phyloP scores from a whole-genome alignment of 257 asterid species.

The Nicotiana sylvestris region DNA sequence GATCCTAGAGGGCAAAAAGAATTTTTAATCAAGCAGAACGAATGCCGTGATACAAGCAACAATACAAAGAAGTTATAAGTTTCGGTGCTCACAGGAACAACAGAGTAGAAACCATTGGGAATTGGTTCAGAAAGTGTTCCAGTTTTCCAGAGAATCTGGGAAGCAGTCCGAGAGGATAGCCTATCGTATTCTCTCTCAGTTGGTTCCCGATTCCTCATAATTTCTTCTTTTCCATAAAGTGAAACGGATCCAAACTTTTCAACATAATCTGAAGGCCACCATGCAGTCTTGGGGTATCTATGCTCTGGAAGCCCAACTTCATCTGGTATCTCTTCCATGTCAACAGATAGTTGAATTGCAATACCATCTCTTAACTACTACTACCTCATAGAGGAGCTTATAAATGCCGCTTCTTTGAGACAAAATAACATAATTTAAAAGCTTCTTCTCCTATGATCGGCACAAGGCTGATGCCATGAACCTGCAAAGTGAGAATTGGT shows the following conservation, averaged over 20 bases:
- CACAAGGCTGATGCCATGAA: slow-evolving; percentile 1
- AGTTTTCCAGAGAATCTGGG: slow-evolving; percentile 84
- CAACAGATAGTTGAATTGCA: slow-evolving; percentile 28
- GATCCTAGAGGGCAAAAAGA: background rate
- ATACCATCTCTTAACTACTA: slow-evolving; percentile 35
- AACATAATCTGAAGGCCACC: slow-evolving; percentile 70
- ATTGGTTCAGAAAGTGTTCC: slow-evolving; percentile 83
- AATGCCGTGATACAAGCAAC: background rate
- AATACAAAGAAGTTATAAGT: slow-evolving; percentile 14
- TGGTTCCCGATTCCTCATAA: slow-evolving; percentile 36
- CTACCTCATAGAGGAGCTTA: slow-evolving; percentile 31
- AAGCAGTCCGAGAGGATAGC: slow-evolving; percentile 50
- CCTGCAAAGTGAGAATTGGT: background rate
- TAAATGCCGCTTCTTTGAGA: slow-evolving; percentile 17
- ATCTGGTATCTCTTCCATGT: slow-evolving; percentile 62
- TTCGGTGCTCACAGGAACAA: slow-evolving; percentile 77
- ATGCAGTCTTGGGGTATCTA: slow-evolving; percentile 47
- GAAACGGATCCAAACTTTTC: slow-evolving; percentile 73
- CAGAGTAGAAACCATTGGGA: slow-evolving; percentile 94
- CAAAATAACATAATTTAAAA: slow-evolving; percentile 8
- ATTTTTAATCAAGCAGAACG: background rate
- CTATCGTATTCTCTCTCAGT: slow-evolving; percentile 37
- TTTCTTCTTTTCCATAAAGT: slow-evolving; percentile 46
- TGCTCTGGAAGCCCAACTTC: slow-evolving; percentile 52
- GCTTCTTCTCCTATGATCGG: slow-evolving; percentile 1